These are phyloP conservation scores for Rhizopogon sp. DNA, from an alignment of 768 basidiomycete species.

Conservation along the genomic window DNA sequence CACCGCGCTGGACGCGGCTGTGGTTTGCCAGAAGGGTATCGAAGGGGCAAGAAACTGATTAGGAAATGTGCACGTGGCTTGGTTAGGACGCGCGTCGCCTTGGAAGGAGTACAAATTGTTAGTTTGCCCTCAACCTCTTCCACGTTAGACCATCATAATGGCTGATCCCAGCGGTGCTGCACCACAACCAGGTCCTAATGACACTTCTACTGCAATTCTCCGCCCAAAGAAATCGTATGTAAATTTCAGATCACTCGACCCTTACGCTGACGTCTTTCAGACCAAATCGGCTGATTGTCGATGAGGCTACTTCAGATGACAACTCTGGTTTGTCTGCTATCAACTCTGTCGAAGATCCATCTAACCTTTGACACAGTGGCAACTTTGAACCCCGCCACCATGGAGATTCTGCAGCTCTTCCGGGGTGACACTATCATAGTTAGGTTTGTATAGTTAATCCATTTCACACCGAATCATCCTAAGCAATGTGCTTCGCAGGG, in stretches of 20 bases:
- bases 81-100: constrained; percentile 28
- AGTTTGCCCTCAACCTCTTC: constrained; percentile 9
- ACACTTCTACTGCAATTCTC: constrained; percentile 91
- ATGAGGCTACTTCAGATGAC: constrained; percentile 91
- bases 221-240: constrained; percentile 97
- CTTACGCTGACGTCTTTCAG: constrained; percentile 37
- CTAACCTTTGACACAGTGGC: constrained; percentile 53
- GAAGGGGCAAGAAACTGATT: constrained; percentile 6
- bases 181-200: constrained; percentile 82
- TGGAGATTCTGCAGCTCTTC: constrained; percentile 92
- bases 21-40: constrained; percentile 4
- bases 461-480: neutral
- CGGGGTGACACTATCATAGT: constrained; percentile 96
- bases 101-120: constrained; percentile 2
- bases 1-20: too few species aligned
- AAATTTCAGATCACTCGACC: too few species aligned
- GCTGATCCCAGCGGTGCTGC: constrained; percentile 83
- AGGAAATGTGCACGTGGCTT: constrained; percentile 6
- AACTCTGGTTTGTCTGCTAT: constrained; percentile 69
- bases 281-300: constrained; percentile 96
- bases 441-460: constrained; percentile 45
- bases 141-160: constrained; percentile 28
- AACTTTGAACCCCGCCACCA: constrained; percentile 91
- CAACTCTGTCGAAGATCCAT: constrained; percentile 9
- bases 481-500: constrained; percentile 40